phyloP scores from a whole-genome alignment of 257 asterid species.

The Solanum paucissectum region DNA sequence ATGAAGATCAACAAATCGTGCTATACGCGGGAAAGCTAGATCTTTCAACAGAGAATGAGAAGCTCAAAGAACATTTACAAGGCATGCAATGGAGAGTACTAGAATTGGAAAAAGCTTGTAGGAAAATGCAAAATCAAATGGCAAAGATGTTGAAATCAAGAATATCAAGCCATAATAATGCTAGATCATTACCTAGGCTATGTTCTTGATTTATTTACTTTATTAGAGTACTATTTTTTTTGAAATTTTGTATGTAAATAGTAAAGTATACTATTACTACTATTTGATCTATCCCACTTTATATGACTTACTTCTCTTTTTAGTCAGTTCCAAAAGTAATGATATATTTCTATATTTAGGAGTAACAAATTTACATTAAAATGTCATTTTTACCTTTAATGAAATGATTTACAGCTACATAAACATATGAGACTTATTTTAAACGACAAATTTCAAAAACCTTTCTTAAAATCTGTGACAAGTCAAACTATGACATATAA shows the following conservation, averaged over 20 bases:
- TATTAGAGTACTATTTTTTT: background rate
- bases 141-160: constrained; percentile 61
- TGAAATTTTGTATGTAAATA: constrained; percentile 20
- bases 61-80: constrained; percentile 55
- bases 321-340: no score
- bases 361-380: no score
- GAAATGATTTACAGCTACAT: background rate
- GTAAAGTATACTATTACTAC: background rate
- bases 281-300: background rate
- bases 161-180: constrained; percentile 29
- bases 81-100: constrained; percentile 85
- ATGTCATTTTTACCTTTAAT: no score
- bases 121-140: constrained; percentile 70
- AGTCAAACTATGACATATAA: background rate
- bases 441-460: no score
- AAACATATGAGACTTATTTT: no score
- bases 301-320: background rate
- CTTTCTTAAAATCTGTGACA: background rate
- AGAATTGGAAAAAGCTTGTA: constrained; percentile 69
- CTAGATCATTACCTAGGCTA: constrained; percentile 61
- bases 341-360: no score
- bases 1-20: constrained; percentile 46
- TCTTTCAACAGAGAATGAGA: constrained; percentile 50
- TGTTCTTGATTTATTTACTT: constrained; percentile 38
- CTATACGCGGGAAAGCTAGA: constrained; percentile 56